These are phyloP conservation scores for Monarda citriodora DNA, from an alignment of 305 asterid genomes.

Conservation along the genomic window DNA sequence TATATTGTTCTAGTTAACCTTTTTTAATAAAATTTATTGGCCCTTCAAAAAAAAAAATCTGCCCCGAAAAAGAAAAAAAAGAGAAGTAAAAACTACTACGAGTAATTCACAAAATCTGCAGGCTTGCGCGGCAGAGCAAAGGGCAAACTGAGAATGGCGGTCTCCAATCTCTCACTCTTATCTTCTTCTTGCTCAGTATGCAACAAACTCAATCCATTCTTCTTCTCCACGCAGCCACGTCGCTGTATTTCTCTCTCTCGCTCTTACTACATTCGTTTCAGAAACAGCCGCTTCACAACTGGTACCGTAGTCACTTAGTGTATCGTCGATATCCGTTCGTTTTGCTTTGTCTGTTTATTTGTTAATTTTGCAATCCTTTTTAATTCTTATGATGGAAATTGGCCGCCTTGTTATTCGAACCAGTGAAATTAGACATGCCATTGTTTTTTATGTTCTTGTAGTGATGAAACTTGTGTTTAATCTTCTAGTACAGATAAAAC, in stretches of 20 bases:
- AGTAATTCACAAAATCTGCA: too few species aligned
- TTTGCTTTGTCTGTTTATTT: not conserved
- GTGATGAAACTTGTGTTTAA: not conserved
- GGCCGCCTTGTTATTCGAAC: not conserved
- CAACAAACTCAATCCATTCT: conserved; percentile 55
- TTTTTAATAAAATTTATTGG: too few species aligned
- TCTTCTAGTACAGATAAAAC: not conserved
- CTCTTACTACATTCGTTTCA: conserved; percentile 33
- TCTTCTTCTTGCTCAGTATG: conserved; percentile 59
- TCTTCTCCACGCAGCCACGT: conserved; percentile 44
- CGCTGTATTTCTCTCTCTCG: conserved; percentile 41
- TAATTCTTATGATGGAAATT: not conserved
- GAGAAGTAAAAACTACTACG: too few species aligned
- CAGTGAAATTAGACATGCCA: not conserved
- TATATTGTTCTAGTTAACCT: too few species aligned
- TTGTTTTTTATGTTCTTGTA: not conserved
- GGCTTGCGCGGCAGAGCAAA: not conserved
- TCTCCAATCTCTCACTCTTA: conserved; percentile 46
- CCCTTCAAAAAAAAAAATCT: too few species aligned
- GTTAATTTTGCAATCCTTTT: not conserved
- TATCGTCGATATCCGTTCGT: not conserved
- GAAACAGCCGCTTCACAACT: conserved; percentile 35
- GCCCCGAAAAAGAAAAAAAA: too few species aligned
- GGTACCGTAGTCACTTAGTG: conserved; percentile 21
- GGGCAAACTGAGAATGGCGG: conserved; percentile 39